Percentiles rank a stretch among this genome's conserved stretches.
phyloP scores from a whole-genome alignment of 2,329 filamentous ascomycete species.

The Exophiala xenobiotica region DNA sequence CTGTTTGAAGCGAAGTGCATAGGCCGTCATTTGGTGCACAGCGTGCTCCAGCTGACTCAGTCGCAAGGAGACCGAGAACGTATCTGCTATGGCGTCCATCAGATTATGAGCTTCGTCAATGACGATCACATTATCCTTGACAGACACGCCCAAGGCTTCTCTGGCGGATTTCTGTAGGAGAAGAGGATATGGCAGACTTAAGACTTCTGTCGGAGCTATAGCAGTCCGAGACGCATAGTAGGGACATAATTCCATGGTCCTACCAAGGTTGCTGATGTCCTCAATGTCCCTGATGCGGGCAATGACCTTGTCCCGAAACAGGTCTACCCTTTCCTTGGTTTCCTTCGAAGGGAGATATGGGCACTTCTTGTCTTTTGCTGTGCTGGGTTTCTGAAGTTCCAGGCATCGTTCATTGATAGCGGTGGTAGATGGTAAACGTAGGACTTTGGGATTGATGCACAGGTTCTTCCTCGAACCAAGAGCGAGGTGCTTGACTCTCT shows the following conservation, averaged over 20 bases:
- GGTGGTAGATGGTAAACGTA: slow-evolving; percentile 64
- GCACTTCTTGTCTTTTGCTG: slow-evolving; percentile 66
- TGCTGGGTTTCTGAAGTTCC: slow-evolving; percentile 76
- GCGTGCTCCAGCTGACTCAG: slow-evolving; percentile 71
- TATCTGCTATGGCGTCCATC: slow-evolving; percentile 88
- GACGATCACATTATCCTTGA: slow-evolving; percentile 88
- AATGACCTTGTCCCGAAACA: slow-evolving; percentile 81
- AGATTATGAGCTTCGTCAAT: slow-evolving; percentile 98
- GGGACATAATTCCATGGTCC: slow-evolving; percentile 77
- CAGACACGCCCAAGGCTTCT: slow-evolving; percentile 79
- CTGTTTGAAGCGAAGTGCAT: slow-evolving; percentile 84
- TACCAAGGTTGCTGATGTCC: slow-evolving; percentile 77
- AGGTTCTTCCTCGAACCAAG: slow-evolving; percentile 82
- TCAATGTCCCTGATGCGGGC: slow-evolving; percentile 91
- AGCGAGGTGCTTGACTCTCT: slow-evolving; percentile 70
- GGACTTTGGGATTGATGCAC: slow-evolving; percentile 86
- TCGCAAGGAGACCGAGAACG: slow-evolving; percentile 76
- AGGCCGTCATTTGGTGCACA: slow-evolving; percentile 72
- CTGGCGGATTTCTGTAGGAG: slow-evolving; percentile 82
- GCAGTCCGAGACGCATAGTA: slow-evolving; percentile 93
- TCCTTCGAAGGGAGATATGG: slow-evolving; percentile 76
- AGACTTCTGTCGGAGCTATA: slow-evolving; percentile 77
- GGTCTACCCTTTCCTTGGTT: slow-evolving; percentile 66
- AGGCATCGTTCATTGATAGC: slow-evolving; percentile 93
- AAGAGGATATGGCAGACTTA: slow-evolving; percentile 89